Conservation (phyloP, 2,329 filamentous ascomycete genomes). For the Aspergillus hiratsukae region DNA sequence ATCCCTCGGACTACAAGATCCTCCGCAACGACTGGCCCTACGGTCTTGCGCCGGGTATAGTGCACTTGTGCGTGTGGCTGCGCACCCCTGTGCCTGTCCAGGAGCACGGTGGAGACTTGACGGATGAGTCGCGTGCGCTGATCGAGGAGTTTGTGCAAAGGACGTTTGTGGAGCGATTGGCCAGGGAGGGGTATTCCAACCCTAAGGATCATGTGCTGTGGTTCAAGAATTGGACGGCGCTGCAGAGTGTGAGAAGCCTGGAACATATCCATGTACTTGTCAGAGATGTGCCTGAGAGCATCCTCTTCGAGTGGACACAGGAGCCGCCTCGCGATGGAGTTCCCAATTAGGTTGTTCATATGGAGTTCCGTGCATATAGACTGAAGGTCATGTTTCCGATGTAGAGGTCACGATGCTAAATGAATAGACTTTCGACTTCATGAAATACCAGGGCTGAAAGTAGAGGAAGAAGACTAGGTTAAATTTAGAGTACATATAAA, state of each 20-base stretch:
- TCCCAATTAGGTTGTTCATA: background rate
- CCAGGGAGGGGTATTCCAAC: slow-evolving; percentile 27
- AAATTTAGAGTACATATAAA: slow-evolving; percentile 2
- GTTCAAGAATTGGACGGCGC: slow-evolving; percentile 61
- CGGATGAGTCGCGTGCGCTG: slow-evolving; percentile 43
- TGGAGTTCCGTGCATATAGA: background rate
- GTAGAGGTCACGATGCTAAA: background rate
- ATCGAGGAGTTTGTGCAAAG: slow-evolving; percentile 48
- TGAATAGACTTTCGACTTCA: background rate
- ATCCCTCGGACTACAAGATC: slow-evolving; percentile 52
- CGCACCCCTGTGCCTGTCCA: slow-evolving; percentile 48
- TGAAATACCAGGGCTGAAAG: background rate
- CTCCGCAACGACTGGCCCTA: slow-evolving; percentile 63
- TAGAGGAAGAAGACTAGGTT: background rate
- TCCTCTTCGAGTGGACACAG: slow-evolving; percentile 44
- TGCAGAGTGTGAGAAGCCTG: slow-evolving; percentile 57
- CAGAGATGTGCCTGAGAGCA: slow-evolving; percentile 42
- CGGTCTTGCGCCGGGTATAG: slow-evolving; percentile 51
- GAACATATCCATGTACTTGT: slow-evolving; percentile 56
- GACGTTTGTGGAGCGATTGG: slow-evolving; percentile 46
- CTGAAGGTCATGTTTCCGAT: background rate
- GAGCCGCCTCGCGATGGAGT: slow-evolving; percentile 15
- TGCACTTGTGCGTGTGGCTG: slow-evolving; percentile 56
- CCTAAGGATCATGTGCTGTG: slow-evolving; percentile 51
- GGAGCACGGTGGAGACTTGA: slow-evolving; percentile 46